Evolutionary conservation across 345 rosid genomes (phyloP).

Genomic region (Aegle marmelos): DNA sequence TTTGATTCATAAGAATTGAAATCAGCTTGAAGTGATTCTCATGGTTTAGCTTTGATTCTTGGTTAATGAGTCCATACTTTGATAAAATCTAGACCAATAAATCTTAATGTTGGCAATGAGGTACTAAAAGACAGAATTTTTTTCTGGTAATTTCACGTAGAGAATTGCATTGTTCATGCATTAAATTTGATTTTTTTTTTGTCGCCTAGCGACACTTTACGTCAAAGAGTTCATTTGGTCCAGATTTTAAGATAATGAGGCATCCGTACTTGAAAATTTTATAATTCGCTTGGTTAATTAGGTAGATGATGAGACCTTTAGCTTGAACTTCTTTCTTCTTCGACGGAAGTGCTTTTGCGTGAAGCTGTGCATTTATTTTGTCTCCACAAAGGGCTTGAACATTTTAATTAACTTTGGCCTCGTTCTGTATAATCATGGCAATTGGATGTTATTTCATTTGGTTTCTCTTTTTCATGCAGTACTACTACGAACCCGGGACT

Average conservation of each 20-base stretch:
- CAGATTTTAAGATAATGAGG: not conserved
- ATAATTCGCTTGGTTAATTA: too few relatives aligned
- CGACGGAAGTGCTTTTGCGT: not conserved
- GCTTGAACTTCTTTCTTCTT: not conserved
- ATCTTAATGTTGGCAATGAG: too few relatives aligned
- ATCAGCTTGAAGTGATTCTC: not conserved
- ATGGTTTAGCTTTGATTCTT: not conserved
- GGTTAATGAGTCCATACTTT: not conserved
- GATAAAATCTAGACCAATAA: too few relatives aligned
- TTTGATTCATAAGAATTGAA: not conserved
- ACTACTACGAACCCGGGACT: conserved; percentile 45
- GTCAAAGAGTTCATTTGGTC: too few relatives aligned
- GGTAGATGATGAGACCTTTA: not conserved
- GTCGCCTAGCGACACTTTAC: too few relatives aligned
- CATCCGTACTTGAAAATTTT: not conserved
- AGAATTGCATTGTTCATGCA: too few relatives aligned
- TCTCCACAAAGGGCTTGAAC: not conserved
- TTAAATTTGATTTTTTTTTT: too few relatives aligned
- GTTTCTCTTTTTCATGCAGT: conserved; percentile 26
- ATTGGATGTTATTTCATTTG: not conserved
- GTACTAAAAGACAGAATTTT: too few relatives aligned
- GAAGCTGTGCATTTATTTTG: not conserved
- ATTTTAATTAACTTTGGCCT: not conserved
- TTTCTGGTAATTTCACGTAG: too few relatives aligned
- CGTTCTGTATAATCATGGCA: not conserved